Evolutionary conservation across 208 protist genomes (phyloP).

Genomic region (Acanthamoeba triangularis): DNA sequence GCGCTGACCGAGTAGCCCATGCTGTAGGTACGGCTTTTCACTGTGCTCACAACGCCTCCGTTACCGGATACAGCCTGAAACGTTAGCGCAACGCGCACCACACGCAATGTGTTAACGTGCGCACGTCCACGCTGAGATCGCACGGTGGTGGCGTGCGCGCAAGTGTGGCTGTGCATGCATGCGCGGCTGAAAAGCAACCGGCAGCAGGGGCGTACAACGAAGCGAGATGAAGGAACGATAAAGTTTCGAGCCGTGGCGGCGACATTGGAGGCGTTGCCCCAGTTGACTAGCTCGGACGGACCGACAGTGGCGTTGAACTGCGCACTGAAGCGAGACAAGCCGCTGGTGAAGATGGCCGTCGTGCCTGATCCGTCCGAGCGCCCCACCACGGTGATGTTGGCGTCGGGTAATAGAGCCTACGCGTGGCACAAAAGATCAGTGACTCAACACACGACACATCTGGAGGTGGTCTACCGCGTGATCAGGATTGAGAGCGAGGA

Average conservation of each 20-base stretch:
- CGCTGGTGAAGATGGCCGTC: slow-evolving; percentile 40
- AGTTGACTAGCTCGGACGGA: neutral
- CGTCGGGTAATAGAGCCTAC: neutral
- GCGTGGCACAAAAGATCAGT: neutral
- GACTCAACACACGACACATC: neutral
- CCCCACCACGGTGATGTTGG: neutral
- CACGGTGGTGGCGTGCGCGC: no score
- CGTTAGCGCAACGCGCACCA: no score
- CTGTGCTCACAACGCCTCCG: neutral
- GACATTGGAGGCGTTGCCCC: neutral
- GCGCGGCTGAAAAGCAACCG: neutral
- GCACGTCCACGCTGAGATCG: no score
- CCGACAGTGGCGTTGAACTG: neutral
- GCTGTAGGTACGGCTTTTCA: neutral
- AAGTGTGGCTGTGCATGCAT: no score
- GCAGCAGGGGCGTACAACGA: neutral
- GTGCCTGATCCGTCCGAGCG: slow-evolving; percentile 25
- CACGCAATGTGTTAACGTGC: neutral
- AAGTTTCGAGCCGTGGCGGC: neutral
- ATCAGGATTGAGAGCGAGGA: slow-evolving; percentile 12
- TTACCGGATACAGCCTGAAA: neutral
- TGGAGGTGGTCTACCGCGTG: neutral
- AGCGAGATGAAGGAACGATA: neutral
- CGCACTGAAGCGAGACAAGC: neutral
- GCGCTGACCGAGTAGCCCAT: slow-evolving; percentile 12